Evolutionary conservation across 257 asterid species (phyloP), one percentile per base, ranked within the genome.

Genomic region (Solanum piurae): DNA sequence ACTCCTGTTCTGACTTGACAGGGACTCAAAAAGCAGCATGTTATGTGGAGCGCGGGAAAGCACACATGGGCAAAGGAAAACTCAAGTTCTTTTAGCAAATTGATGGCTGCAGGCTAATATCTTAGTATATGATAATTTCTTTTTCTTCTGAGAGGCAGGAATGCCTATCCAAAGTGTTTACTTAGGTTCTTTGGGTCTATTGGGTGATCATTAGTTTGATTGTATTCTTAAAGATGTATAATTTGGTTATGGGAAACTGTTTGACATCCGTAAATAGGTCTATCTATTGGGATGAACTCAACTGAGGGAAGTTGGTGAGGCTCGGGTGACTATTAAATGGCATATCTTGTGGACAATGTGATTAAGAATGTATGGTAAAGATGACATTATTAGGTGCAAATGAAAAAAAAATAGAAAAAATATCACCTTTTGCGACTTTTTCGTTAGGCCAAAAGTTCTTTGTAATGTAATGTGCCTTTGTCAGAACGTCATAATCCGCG

Each of bases 21-120:
- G 74, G 49, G 87, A 84, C 72, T 64, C 38, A 64, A 7, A 90
- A 90, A 76, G 93, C 93, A 33, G 86, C 91, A 4, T 91, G 92
- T 86, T 90, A 49, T 86, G 46, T 92, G 89, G 80, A 92, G 88
- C 92, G 88, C 10, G 93, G 91, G 49, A 92, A 92, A 83, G 89
- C 88, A 34, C 89, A 88, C n/a, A 25, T 90, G 66, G 86, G 90
- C 52, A 91, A 87, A 76, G 92, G 93, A 85, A 92, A 90, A 80
- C 71, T 92, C 36, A 92, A 92, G 84, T 83, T 91, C 90, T 88
- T 92, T 90, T 92, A 91, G 89, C 40, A 42, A 75, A 46, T 38
- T 42, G 20, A 79, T 33, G 87, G 71, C 69, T 40, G 76, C 86
- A 31, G 86, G 86, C 31, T 82, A 49, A 20, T 31, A 49, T 29